Evolutionary conservation across 345 rosid species (phyloP), one percentile per base, ranked within the genome.

Genomic region (Gossypium arboreum): DNA sequence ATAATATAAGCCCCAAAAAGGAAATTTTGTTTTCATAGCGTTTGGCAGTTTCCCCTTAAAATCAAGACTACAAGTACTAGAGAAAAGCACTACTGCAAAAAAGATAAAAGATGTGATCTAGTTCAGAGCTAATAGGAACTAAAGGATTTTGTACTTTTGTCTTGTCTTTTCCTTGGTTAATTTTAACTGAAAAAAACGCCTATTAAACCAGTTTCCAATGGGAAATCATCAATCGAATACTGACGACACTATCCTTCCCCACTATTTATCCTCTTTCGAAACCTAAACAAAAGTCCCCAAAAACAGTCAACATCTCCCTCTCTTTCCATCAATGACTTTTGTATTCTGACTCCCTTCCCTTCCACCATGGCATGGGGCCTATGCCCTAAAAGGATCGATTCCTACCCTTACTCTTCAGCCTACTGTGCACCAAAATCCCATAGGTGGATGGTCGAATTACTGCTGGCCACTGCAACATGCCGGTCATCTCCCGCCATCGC

Each of bases 381-480:
- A 39, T 24, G 51, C 59, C 44, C 71, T 9, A 1, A 4, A 22
- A 34, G 41, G 41, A 34, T 34, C 41, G 41, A 58, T 22, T 29
- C 10, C 6, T 1, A 1, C 3, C 63, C 45, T 4, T 9, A 0
- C 43, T 2, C 50, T n/a, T 29, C 4, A 11, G 0, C 15, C 81
- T 81, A 79, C 81, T 78, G 79, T 45, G 81, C 94, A 50, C 99
- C 98, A 34, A 91, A 92, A 83, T 95, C 97, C 99, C 99, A 95
- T 4, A 95, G 72, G 68, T 93, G 93, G 79, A 93, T 84, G 0
- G 74, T 69, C 27, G 84, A 76, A 54, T 81, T 91, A 24, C 64
- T 71, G 61, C 78, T 71, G 4, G 84, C 83, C n/a, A 83, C 98
- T 3, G 90, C 97, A 85, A 95, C 92, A 83, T 95, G 88, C 73